Base-by-base conservation (phyloP, 169 alveolate genomes). In the Hammondia hammondi region DNA sequence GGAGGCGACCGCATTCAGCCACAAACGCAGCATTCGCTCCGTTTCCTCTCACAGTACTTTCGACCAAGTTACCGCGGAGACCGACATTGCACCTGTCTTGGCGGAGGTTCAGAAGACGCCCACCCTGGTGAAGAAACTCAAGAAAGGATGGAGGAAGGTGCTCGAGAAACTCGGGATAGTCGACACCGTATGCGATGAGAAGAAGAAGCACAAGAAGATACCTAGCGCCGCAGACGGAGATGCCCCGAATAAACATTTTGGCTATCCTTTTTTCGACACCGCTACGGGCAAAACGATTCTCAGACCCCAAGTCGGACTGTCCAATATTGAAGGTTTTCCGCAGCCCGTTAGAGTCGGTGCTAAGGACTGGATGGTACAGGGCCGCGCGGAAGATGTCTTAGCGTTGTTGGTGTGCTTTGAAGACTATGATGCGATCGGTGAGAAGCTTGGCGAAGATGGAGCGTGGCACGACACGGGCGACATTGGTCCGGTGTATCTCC, bases 181-280 rank as follows among this genome's bases (percentile, higher is more conserved):
- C 77, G 77, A 21, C 24, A 29, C 4, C 32, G 1, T 3, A 67
- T 88, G 82, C 43, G 85, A n/a, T 5, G 32, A 32, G 39, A 19
- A 24, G 92, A 88, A 88, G 67, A 3, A 37, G 19, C 6, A 39
- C 9, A 46, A 39, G 2, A 43, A 35, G 4, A 14, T 21, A n/a
- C 92, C 92, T 21, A 73, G 72, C 37, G 92, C 92, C 70, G 56
- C 84, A 12, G 82, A 4, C 37, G 92, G 92, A 10, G 35, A 88
- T 45, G 6, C 85, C 39, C 92, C 92, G 3, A 17, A 67, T 7
- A 2, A 0, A 1, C 17, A 0, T 17, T 88, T 88, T 29, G 92
- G 92, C 45, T 88, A 88, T 32, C 92, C 92, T 45, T 17, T 4
- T 24, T 88, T 1, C 67, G 92, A 61, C 39, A 7, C 61, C 12